A percentile compares a stretch with the other conserved stretches of the same genome.
Conservation (phyloP, 73 alveolate genomes). For the Paramecium octaurelia region DNA sequence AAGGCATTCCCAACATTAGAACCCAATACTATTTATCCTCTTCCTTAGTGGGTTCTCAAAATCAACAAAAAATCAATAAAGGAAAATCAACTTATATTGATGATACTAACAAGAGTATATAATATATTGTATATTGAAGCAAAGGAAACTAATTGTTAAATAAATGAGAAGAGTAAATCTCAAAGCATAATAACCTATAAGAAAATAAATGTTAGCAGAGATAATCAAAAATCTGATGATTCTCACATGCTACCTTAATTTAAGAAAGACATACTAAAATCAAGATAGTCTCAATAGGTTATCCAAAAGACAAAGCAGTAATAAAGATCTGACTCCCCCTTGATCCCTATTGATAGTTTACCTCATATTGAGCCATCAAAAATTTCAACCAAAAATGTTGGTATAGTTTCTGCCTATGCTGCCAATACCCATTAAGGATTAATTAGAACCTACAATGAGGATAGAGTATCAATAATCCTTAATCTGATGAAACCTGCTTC, state of each 20-base stretch:
- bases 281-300: not conserved
- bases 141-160: not conserved
- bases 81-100: constrained; percentile 2
- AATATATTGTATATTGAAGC: not conserved
- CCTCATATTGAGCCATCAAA: constrained; percentile 65
- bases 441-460: constrained; percentile 80
- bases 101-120: not conserved
- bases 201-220: not conserved
- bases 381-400: constrained; percentile 80
- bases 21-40: not conserved
- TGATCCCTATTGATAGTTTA: not conserved
- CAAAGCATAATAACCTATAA: not conserved
- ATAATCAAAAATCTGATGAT: not conserved
- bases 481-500: constrained; percentile 70
- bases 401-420: constrained; percentile 90
- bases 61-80: not conserved
- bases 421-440: constrained; percentile 96
- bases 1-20: not conserved
- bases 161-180: not conserved
- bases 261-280: not conserved
- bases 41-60: not conserved
- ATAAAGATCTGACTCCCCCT: not conserved
- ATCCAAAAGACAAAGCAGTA: not conserved
- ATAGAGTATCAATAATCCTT: constrained; percentile 76
- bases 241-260: not conserved